These are phyloP conservation scores for Ceratocystis huliohia DNA, from an alignment of 2,329 filamentous ascomycete species.

Conservation along the genomic window DNA sequence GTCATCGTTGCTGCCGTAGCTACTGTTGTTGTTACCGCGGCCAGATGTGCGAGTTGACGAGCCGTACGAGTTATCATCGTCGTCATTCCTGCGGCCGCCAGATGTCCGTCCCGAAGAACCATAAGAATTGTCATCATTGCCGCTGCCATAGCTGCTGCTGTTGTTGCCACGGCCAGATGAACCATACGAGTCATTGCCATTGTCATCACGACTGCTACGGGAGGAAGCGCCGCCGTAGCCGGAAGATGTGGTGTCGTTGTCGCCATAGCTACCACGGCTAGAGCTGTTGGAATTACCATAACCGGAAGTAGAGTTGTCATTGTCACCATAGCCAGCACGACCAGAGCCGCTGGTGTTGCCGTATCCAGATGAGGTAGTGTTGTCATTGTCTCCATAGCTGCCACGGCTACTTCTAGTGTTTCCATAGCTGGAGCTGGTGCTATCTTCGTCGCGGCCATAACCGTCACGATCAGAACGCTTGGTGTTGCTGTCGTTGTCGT, in stretches of 20 bases:
- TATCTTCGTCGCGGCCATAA: not conserved
- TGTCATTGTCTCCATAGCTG: not conserved
- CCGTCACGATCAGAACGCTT: not conserved
- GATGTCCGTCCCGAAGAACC: not conserved
- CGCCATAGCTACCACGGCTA: conserved; percentile 21
- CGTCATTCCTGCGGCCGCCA: not conserved
- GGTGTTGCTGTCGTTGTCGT: conserved; percentile 22
- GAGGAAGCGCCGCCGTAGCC: conserved; percentile 22
- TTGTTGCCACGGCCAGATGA: conserved; percentile 22
- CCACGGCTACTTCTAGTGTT: not conserved
- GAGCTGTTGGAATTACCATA: conserved; percentile 21
- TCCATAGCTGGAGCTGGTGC: not conserved
- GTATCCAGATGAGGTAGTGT: conserved; percentile 17
- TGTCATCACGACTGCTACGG: conserved; percentile 20
- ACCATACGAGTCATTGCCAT: conserved; percentile 16
- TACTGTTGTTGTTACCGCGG: not conserved
- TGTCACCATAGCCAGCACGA: conserved; percentile 1
- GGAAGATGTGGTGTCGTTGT: conserved; percentile 23
- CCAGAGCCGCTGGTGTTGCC: conserved; percentile 20
- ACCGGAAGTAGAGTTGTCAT: conserved; percentile 18
- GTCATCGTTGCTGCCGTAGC: too few relatives aligned
- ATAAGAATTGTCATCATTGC: not conserved
- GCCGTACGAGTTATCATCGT: conserved; percentile 18
- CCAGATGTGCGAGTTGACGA: conserved; percentile 23
- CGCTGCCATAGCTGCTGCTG: not conserved